Evolutionary conservation across 805 yeast genomes (phyloP), one percentile per base, ranked within the genome.

Genomic region (Sugiyamaella mastotermitis): DNA sequence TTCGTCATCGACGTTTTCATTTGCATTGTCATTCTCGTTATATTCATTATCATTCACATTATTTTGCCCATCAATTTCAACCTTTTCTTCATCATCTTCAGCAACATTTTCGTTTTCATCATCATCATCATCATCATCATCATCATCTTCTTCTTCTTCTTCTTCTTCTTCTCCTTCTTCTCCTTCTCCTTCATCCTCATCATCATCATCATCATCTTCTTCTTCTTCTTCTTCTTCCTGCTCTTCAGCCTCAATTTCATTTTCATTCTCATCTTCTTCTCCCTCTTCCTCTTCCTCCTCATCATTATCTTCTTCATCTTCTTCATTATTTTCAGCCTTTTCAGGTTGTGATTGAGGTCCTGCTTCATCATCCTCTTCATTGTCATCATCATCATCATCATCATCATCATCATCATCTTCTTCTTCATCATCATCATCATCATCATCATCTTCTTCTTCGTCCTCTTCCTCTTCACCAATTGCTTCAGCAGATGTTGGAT

Each of bases 381-480:
- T 47, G 2, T 33, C 46, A 3, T 25, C 44, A 5, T 38, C 43
- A 1, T 37, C 40, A 5, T 34, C 47, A 11, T 42, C 48, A 2
- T 35, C 37, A 5, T 38, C 42, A 10, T 32, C 41, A 3, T 31
- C 48, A 13, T 54, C 57, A 9, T 53, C 51, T 23, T 52, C 60
- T 4, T 28, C 42, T 11, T 41, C 46, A 10, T 35, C 42, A 10
- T 35, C 27, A 13, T 34, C 26, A 9, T 43, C 50, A n/a, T 41
- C 49, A 3, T 56, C 57, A 5, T 50, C 61, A 11, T 48, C 52
- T 10, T 44, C 49, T 25, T 46, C 51, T 19, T 42, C 53, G 18
- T 47, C 50, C 8, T 56, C 55, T 13, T 34, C 27, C 8, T 41
- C 50, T 14, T 41, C 48, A 3, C 55, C 57, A 5, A 49, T 60